Evolutionary conservation across 352 stramenopile species (phyloP), one percentile per base, ranked within the genome.

Genomic region (Globisporangium nagaii): DNA sequence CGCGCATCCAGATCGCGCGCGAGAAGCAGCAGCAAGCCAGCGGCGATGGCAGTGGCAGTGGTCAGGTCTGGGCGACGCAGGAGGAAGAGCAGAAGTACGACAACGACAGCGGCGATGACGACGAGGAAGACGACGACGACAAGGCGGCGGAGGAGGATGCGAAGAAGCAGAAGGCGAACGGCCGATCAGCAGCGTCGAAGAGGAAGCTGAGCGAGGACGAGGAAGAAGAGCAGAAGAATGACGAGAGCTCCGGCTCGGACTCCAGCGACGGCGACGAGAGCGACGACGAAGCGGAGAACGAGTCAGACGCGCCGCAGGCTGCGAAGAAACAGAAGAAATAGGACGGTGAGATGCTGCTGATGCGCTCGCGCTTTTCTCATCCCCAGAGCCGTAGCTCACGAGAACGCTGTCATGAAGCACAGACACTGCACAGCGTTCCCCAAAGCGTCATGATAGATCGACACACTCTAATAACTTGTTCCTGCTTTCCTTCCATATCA

Each of bases 1-100:
- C 96, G 0, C 77, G 89, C 10, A 97, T 99, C 51, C 96, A 99
- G 76, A 87, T 98, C 56, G 89, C 82, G 6, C 75, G 96, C 15
- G 93, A 98, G 66, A 60, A 79, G 66, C 66, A 71, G 43, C 30
- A 62, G 53, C 47, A 54, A 60, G 36, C 63, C 51, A 57, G 66
- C 56, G 46, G 32, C 3, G 15, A 27, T 8, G 10, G 34, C 11
- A 25, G 41, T 7, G 44, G 51, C 3, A 57, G 59, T 4, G 54
- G 70, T 13, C 41, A 32, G 41, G 57, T 93, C 3, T 90, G 73
- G 78, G 78, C 74, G 10, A 77, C 70, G 2, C 57, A 89, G 53
- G 58, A 84, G 17, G 79, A 95, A 55, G 75, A 90, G 48, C 59
- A 76, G 28, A 66, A 85, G 40, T 72, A 87, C 27, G 73, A 75